Evolutionary conservation across 371 early-diverging fungal species (phyloP).

Genomic region (Funneliformis caledonium): DNA sequence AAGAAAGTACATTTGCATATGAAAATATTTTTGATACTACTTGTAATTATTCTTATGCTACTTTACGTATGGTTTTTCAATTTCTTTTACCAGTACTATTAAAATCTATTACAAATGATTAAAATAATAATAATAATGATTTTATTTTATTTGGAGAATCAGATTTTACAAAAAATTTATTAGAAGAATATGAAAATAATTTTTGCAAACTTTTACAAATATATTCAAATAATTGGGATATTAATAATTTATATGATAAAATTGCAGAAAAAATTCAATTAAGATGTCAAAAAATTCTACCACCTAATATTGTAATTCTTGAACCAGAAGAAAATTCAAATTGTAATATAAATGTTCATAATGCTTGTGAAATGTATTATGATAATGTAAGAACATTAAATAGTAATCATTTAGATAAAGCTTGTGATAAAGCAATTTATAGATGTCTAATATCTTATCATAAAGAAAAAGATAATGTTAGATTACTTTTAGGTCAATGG

Average conservation of each 20-base stretch:
- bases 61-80: constrained; percentile 2
- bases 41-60: not conserved
- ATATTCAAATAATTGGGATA: not conserved
- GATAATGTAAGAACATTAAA: not conserved
- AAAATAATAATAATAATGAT: not conserved
- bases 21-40: too few species aligned
- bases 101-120: not conserved
- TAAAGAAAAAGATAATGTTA: not conserved
- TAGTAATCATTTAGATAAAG: not conserved
- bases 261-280: not conserved
- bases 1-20: too few species aligned
- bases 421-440: constrained; percentile 23
- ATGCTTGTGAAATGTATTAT: constrained; percentile 13
- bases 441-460: not conserved
- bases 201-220: too few species aligned
- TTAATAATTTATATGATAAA: not conserved
- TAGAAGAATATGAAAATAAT: too few species aligned
- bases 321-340: not conserved
- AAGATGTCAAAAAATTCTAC: not conserved
- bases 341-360: not conserved
- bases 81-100: not conserved
- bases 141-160: not conserved
- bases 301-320: constrained; percentile 19
- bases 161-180: too few species aligned
- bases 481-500: constrained; percentile 20